Conservation (phyloP, 495 filamentous ascomycete species). For the Xanthoparmelia taractica region DNA sequence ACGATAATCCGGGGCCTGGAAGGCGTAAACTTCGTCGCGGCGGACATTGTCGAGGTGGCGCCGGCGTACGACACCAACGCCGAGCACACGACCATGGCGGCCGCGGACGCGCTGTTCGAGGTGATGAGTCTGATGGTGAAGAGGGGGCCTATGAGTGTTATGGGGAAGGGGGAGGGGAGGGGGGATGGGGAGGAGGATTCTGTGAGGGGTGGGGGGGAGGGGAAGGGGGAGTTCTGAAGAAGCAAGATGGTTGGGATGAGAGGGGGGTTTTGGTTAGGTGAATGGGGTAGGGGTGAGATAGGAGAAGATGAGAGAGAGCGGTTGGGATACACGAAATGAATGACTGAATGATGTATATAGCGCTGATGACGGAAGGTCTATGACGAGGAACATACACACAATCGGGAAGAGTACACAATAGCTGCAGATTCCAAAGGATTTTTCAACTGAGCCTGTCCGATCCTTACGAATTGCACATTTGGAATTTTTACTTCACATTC, state of each 20-base stretch:
- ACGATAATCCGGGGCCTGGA: slow-evolving; percentile 66
- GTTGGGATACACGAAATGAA: no score
- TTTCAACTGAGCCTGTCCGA: no score
- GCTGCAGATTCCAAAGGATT: no score
- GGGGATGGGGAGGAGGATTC: slow-evolving; percentile 12
- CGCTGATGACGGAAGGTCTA: no score
- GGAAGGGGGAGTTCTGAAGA: slow-evolving; percentile 4
- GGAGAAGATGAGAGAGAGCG: not conserved
- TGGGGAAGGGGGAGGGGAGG: slow-evolving; percentile 6
- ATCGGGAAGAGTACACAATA: no score
- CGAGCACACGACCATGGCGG: slow-evolving; percentile 61
- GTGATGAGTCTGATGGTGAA: slow-evolving; percentile 61
- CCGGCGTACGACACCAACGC: slow-evolving; percentile 64
- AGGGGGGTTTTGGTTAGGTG: not conserved
- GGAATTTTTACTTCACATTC: no score
- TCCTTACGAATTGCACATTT: no score
- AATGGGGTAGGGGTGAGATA: not conserved
- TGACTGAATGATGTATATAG: no score
- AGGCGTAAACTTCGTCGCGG: slow-evolving; percentile 68
- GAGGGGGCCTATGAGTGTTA: slow-evolving; percentile 36
- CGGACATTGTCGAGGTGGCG: slow-evolving; percentile 71
- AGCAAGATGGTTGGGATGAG: no score
- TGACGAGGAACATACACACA: no score
- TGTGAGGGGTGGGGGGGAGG: not conserved
- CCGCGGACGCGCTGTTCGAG: slow-evolving; percentile 59